phyloP scores from a whole-genome alignment of 2,329 filamentous ascomycete genomes.

The Phaeophleospora eucalypticola region DNA sequence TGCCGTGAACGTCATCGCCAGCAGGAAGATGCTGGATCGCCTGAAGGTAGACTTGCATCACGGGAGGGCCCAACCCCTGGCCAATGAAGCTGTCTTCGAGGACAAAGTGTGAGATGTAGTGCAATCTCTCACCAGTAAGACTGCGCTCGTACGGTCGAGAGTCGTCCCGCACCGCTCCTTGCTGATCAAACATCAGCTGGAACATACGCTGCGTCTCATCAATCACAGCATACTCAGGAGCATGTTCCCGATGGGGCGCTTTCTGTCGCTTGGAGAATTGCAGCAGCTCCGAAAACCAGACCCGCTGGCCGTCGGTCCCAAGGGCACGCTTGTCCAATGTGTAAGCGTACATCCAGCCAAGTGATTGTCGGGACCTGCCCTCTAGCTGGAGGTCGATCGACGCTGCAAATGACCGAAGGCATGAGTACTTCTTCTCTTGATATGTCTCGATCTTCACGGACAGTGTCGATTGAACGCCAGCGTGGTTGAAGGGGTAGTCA shows the following conservation, averaged over 20 bases:
- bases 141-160: background rate
- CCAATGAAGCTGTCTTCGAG: background rate
- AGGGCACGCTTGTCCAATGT: background rate
- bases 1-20: background rate
- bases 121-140: background rate
- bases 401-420: background rate
- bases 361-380: too few species aligned
- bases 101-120: background rate
- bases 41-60: background rate
- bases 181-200: background rate
- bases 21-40: background rate
- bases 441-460: background rate
- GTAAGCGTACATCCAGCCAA: background rate
- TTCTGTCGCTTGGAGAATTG: background rate
- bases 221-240: background rate
- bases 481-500: background rate
- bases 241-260: background rate
- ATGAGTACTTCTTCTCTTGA: background rate
- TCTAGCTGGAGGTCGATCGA: background rate
- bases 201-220: background rate
- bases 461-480: background rate
- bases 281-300: background rate
- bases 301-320: too few species aligned
- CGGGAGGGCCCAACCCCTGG: background rate
- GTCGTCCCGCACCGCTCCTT: background rate